A percentile compares a stretch with the other conserved stretches of the same genome.
phyloP scores from a whole-genome alignment of 192 early-diverging fungal species.

The Dimargaris verticillata region DNA sequence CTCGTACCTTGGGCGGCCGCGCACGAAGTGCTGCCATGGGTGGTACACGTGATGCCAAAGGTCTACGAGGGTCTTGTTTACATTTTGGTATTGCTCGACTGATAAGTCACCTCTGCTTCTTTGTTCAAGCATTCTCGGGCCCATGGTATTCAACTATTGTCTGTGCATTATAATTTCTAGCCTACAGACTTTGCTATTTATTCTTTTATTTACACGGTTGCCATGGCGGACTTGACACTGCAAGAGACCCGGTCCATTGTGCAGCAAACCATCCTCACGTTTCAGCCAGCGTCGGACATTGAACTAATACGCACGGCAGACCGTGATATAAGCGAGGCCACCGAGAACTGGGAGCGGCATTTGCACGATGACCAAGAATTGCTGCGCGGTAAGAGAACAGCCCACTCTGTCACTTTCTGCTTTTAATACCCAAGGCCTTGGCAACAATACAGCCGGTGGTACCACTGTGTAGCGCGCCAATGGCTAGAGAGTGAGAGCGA shows the following conservation, averaged over 20 bases:
- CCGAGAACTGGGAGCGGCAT: background rate
- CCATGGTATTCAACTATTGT: too few relatives aligned
- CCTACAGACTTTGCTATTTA: too few relatives aligned
- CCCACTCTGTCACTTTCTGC: background rate
- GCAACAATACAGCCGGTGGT: background rate
- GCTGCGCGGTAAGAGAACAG: background rate
- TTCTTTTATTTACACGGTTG: background rate
- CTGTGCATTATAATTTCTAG: too few relatives aligned
- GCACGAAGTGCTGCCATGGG: too few relatives aligned
- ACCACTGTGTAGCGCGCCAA: background rate
- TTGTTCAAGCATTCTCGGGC: too few relatives aligned
- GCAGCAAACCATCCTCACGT: constrained; percentile 7
- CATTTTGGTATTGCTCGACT: too few relatives aligned
- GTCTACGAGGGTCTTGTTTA: too few relatives aligned
- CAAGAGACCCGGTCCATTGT: constrained; percentile 5
- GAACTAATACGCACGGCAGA: background rate
- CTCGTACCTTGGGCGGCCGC: too few relatives aligned
- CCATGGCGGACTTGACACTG: background rate
- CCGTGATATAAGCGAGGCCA: background rate
- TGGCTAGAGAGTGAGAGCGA: background rate
- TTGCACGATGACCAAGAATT: constrained; percentile 4
- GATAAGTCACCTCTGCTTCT: too few relatives aligned
- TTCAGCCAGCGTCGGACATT: constrained; percentile 9
- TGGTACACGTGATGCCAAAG: too few relatives aligned
- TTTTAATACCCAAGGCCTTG: background rate